A percentile compares a stretch with the other conserved stretches of the same genome.
Conservation (phyloP, 2,329 filamentous ascomycete genomes). For the Calonectria henricotiae region DNA sequence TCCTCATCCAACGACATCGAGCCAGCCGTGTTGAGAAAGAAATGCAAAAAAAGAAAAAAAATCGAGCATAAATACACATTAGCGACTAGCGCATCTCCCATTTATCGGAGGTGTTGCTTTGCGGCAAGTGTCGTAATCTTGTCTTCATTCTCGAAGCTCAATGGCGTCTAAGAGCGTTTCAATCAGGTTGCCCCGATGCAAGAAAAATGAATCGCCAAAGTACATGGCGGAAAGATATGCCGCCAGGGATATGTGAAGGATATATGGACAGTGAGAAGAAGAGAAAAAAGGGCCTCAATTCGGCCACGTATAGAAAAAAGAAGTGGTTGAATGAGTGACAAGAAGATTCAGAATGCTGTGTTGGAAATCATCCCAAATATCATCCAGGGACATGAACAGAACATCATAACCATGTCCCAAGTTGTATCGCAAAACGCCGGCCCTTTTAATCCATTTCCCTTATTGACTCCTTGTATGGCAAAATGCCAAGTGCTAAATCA, state of each 20-base stretch:
- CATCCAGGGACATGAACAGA: slow-evolving; percentile 49
- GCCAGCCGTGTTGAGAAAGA: slow-evolving; percentile 45
- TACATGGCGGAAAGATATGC: slow-evolving; percentile 39
- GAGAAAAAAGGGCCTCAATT: slow-evolving; percentile 38
- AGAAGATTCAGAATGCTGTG: slow-evolving; percentile 45
- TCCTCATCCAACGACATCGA: slow-evolving; percentile 49
- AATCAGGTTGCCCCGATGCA: slow-evolving; percentile 39
- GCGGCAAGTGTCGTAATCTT: slow-evolving; percentile 42
- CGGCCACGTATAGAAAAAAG: slow-evolving; percentile 43
- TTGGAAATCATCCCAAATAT: slow-evolving; percentile 48
- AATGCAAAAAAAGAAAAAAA: slow-evolving; percentile 48
- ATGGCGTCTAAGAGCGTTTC: slow-evolving; percentile 31
- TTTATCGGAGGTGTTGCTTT: slow-evolving; percentile 31
- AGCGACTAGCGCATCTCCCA: slow-evolving; percentile 50
- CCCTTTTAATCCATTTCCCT: slow-evolving; percentile 49
- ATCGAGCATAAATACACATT: slow-evolving; percentile 53
- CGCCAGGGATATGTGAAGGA: slow-evolving; percentile 46
- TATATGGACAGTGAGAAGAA: slow-evolving; percentile 50
- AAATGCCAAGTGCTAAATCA: slow-evolving; percentile 41
- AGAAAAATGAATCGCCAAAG: slow-evolving; percentile 43
- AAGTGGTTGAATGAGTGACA: slow-evolving; percentile 47
- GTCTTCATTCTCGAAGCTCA: slow-evolving; percentile 37
- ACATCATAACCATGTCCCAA: slow-evolving; percentile 46
- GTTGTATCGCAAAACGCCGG: slow-evolving; percentile 54
- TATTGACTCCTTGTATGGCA: slow-evolving; percentile 42